Base-by-base conservation (phyloP, 805 yeast species). In the Cyberlindnera euphorbiiphila region DNA sequence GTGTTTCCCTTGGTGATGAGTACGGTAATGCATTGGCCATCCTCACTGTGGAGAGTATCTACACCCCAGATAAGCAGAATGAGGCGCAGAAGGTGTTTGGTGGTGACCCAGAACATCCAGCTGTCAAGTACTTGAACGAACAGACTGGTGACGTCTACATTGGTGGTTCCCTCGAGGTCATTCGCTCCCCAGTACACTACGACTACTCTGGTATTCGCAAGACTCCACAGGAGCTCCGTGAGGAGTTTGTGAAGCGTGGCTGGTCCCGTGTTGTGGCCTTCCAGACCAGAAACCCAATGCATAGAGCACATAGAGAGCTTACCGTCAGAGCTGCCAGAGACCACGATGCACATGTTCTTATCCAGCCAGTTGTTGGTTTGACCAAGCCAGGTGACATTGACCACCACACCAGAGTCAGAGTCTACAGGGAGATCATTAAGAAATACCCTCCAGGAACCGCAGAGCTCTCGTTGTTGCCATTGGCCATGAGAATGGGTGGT, bases 401-500 rank as follows among this genome's bases (percentile, higher is more conserved):
- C 61, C 97, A 89, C 65, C 96, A 89, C 66, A 89, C 98, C 36
- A 81, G 98, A 68, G 97, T 89, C 40, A 84, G 93, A 54, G 98
- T 89, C 11, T 89, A 89, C 69, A 84, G 85, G 65, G 94, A 91
- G 52, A 79, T 89, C 52, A 76, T 91, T 64, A 85, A 89, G 66
- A 83, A 91, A 57, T 89, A 85, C 65, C 98, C 97, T 36, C 84
- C 81, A 47, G 96, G 96, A 37, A 82, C 89, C 76, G 97, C 97
- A 12, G 78, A 85, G 48, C 69, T 89, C 45, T 81, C 96, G 8
- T 68, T 89, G 47, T 72, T 89, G 53, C 98, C 98, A 10, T 71
- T 89, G 57, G 98, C 98, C 26, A 89, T 89, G 98, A 81, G 98
- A 73, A 89, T 89, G 98, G 97, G 93, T 39, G 98, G 98, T 63